Conservation (phyloP, 2,329 filamentous ascomycete species). For the Colletotrichum sp. region DNA sequence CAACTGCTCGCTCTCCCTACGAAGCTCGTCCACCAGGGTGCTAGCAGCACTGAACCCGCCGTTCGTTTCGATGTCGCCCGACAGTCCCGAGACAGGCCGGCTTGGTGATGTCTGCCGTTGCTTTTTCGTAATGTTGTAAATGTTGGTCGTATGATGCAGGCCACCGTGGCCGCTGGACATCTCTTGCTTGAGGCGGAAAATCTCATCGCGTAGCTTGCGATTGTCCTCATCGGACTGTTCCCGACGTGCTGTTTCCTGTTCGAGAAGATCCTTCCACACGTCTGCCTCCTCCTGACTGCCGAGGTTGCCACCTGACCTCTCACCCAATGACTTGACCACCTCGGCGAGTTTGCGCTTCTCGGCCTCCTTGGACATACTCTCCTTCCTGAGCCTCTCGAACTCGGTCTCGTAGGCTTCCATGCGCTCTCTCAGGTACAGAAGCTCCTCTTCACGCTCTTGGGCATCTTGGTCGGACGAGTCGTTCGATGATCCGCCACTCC, state of each 20-base stretch:
- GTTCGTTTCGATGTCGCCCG: constrained; percentile 55
- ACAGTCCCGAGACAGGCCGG: constrained; percentile 54
- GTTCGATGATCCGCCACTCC: constrained; percentile 60
- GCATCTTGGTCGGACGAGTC: constrained; percentile 63
- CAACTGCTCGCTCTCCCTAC: constrained; percentile 73
- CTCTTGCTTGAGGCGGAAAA: constrained; percentile 74
- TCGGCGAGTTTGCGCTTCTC: constrained; percentile 89
- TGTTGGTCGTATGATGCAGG: constrained; percentile 67
- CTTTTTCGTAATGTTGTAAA: constrained; percentile 68
- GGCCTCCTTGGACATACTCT: constrained; percentile 78
- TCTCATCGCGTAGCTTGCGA: constrained; percentile 80
- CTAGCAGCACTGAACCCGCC: constrained; percentile 63
- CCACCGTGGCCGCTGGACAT: constrained; percentile 40
- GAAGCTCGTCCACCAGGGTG: constrained; percentile 78
- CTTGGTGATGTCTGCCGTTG: constrained; percentile 52
- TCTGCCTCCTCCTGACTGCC: constrained; percentile 71
- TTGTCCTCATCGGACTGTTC: constrained; percentile 94
- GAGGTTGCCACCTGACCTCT: constrained; percentile 53
- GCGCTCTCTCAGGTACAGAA: constrained; percentile 82
- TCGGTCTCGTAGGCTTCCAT: constrained; percentile 84
- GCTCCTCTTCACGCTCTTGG: constrained; percentile 81
- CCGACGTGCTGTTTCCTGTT: constrained; percentile 86
- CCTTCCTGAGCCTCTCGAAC: constrained; percentile 81
- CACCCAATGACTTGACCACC: constrained; percentile 65
- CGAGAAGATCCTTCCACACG: constrained; percentile 93